A percentile compares a stretch with the other conserved stretches of the same genome.
Evolutionary conservation across 352 stramenopile genomes (phyloP).

Genomic region (Phytophthora nicotianae): DNA sequence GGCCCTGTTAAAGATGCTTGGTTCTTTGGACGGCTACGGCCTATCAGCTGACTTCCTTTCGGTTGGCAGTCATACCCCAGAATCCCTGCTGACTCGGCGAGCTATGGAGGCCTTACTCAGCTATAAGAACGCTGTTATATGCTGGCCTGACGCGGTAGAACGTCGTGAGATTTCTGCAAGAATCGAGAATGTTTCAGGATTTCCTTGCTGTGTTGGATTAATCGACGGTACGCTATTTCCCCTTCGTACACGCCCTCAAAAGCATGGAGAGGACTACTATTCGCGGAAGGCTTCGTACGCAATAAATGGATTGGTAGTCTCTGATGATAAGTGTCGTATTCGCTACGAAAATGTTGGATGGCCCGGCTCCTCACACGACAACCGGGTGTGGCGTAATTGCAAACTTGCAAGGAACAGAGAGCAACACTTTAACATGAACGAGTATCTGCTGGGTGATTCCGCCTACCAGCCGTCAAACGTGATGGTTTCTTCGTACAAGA

Average conservation of each 20-base stretch:
- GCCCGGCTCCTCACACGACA: background rate
- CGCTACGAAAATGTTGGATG: background rate
- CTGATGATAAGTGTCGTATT: background rate
- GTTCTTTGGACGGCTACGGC: too few species aligned
- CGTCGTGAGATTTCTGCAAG: background rate
- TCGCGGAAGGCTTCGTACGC: background rate
- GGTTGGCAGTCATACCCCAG: background rate
- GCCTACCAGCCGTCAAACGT: background rate
- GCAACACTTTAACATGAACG: background rate
- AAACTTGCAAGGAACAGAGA: background rate
- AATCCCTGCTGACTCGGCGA: background rate
- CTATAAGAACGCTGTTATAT: background rate
- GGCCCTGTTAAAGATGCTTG: too few species aligned
- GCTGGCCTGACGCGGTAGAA: background rate
- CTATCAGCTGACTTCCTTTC: constrained; percentile 1
- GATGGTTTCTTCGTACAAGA: background rate
- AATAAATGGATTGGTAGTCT: background rate
- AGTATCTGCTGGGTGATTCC: background rate
- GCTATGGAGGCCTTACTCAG: background rate
- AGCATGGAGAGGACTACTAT: background rate
- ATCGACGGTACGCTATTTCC: background rate
- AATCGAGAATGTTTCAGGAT: background rate
- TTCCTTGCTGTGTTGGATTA: background rate
- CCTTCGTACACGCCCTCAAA: background rate
- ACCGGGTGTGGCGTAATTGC: background rate